A percentile compares a stretch with the other conserved stretches of the same genome.
Conservation (phyloP, 2,329 filamentous ascomycete species). For the Calonectria naviculata region DNA sequence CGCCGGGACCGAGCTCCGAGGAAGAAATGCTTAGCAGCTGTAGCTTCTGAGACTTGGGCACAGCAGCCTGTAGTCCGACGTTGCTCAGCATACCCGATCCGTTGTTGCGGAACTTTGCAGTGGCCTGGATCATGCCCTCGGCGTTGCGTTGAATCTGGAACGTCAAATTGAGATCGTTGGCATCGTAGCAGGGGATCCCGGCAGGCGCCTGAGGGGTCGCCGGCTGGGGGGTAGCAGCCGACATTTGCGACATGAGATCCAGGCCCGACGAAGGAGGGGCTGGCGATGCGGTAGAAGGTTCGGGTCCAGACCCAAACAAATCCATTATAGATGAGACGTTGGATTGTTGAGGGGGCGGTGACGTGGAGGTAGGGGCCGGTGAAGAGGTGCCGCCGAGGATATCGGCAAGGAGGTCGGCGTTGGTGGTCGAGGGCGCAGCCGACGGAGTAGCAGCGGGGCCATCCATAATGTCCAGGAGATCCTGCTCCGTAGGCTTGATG, state of each 20-base stretch:
- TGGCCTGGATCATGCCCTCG: conserved; percentile 82
- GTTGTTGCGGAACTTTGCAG: conserved; percentile 85
- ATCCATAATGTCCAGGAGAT: conserved; percentile 93
- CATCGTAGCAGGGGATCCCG: conserved; percentile 82
- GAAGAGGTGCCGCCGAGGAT: conserved; percentile 83
- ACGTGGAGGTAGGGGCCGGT: conserved; percentile 49
- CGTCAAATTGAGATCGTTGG: conserved; percentile 84
- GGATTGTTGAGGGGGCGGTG: conserved; percentile 64
- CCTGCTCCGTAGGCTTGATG: conserved; percentile 88
- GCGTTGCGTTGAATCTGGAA: conserved; percentile 87
- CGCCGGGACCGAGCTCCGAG: conserved; percentile 78
- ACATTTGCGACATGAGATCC: conserved; percentile 61
- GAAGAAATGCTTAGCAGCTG: conserved; percentile 92
- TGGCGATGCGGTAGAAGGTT: conserved; percentile 46
- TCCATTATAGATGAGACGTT: conserved; percentile 87
- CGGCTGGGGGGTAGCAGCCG: conserved; percentile 58
- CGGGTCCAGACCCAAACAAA: conserved; percentile 72
- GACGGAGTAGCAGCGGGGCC: conserved; percentile 66
- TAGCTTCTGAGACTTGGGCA: conserved; percentile 95
- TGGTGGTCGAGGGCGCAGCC: conserved; percentile 70
- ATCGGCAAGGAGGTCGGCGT: conserved; percentile 89
- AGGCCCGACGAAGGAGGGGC: conserved; percentile 55
- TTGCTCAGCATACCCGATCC: conserved; percentile 73
- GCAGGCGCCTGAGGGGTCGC: conserved; percentile 54
- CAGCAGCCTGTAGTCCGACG: conserved; percentile 91